A percentile compares a stretch with the other conserved stretches of the same genome.
Evolutionary conservation across 108 stramenopile species (phyloP).

Genomic region (Nitzschia palea): DNA sequence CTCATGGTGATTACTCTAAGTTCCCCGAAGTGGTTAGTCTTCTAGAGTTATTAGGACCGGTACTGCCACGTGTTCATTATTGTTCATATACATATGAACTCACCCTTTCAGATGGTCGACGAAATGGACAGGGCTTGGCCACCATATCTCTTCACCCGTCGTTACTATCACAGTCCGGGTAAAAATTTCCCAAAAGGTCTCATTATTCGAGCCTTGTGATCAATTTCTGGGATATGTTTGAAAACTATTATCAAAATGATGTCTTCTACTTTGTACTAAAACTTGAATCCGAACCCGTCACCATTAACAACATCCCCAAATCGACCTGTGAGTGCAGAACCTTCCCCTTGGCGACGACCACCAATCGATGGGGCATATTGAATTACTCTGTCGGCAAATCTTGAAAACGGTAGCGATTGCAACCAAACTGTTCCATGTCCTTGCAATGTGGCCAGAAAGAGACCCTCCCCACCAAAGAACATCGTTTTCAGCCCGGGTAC

Average conservation of each 20-base stretch:
- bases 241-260: background rate
- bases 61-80: too few relatives aligned
- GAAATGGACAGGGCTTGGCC: too few relatives aligned
- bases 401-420: slow-evolving; percentile 43
- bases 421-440: slow-evolving; percentile 84
- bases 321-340: slow-evolving; percentile 23
- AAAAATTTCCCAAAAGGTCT: too few relatives aligned
- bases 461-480: slow-evolving; percentile 84
- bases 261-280: background rate
- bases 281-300: slow-evolving; percentile 16
- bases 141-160: too few relatives aligned
- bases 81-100: too few relatives aligned
- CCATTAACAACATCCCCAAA: slow-evolving; percentile 26
- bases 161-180: too few relatives aligned
- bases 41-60: too few relatives aligned
- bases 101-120: too few relatives aligned
- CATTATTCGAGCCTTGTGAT: too few relatives aligned
- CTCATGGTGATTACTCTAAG: too few relatives aligned
- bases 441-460: slow-evolving; percentile 80
- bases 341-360: slow-evolving; percentile 26
- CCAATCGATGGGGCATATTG: slow-evolving; percentile 23
- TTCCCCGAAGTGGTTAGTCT: too few relatives aligned
- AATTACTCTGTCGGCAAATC: slow-evolving; percentile 29
- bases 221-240: background rate
- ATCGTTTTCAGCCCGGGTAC: slow-evolving; percentile 80